Conservation (phyloP, 768 basidiomycete species). For the Rhodosporidiobolus odoratus region DNA sequence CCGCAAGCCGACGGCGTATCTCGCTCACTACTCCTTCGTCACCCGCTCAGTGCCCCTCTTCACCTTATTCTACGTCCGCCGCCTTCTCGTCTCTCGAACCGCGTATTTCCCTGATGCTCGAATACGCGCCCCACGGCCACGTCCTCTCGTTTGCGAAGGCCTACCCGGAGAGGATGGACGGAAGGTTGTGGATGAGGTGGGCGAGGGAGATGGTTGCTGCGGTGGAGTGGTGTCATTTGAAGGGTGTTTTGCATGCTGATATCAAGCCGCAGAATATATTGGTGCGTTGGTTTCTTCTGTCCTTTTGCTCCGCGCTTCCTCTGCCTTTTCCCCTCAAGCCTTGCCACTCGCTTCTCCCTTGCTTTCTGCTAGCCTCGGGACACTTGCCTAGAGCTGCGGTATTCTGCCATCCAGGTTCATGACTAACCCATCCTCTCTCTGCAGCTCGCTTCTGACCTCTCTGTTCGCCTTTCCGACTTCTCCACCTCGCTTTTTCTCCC, state of each 20-base stretch:
- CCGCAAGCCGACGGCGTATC: no score
- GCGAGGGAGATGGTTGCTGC: slow-evolving; percentile 45
- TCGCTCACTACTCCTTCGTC: neutral
- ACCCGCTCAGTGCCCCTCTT: neutral
- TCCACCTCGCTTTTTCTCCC: slow-evolving; percentile 48
- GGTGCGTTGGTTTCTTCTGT: slow-evolving; percentile 27
- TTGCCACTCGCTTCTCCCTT: neutral
- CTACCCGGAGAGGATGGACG: slow-evolving; percentile 34
- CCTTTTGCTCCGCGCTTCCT: neutral
- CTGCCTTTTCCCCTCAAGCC: neutral
- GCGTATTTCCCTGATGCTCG: slow-evolving; percentile 39
- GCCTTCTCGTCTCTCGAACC: neutral
- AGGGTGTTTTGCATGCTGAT: slow-evolving; percentile 50
- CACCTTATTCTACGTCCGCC: neutral
- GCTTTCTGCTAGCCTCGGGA: neutral
- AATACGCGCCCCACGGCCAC: slow-evolving; percentile 38
- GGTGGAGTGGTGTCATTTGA: slow-evolving; percentile 46
- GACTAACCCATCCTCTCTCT: no score
- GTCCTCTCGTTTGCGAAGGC: slow-evolving; percentile 33
- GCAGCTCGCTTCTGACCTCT: slow-evolving; percentile 43
- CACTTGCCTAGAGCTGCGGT: no score
- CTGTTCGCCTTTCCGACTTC: slow-evolving; percentile 50
- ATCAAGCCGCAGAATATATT: slow-evolving; percentile 50
- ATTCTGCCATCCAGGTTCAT: no score
- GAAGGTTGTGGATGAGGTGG: slow-evolving; percentile 42